phyloP scores from a whole-genome alignment of 345 rosid genomes.

The Eutrema heterophyllum region DNA sequence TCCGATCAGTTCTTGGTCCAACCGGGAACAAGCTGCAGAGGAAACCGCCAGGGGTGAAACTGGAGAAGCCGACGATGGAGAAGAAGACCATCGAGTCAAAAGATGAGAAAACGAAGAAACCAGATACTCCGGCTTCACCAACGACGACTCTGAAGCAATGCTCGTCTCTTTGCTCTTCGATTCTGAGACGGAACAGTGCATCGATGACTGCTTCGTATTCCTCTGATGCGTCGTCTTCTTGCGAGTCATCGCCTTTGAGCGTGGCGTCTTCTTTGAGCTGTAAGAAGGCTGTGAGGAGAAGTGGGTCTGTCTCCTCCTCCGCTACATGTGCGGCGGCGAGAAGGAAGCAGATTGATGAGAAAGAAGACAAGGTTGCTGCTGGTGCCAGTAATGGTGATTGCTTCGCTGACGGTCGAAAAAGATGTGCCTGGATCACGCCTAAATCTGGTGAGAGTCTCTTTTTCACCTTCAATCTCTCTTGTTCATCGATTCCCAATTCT shows the following conservation, averaged over 20 bases:
- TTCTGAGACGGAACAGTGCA: constrained; percentile 38
- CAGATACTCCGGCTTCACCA: constrained; percentile 22
- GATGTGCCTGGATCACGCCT: constrained; percentile 78
- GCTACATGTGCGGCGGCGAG: constrained; percentile 20
- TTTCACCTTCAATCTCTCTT: not conserved
- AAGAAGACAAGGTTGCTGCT: constrained; percentile 28
- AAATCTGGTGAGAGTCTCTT: constrained; percentile 50
- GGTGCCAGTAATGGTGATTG: constrained; percentile 17
- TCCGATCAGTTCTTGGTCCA: constrained; percentile 50
- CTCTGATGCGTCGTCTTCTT: constrained; percentile 75
- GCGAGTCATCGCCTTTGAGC: constrained; percentile 58
- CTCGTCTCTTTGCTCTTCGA: constrained; percentile 33
- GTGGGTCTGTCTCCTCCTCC: constrained; percentile 22
- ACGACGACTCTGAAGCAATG: constrained; percentile 35
- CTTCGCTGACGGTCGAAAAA: constrained; percentile 48
- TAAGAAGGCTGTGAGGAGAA: constrained; percentile 35
- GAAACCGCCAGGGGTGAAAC: constrained; percentile 39
- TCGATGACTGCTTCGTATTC: constrained; percentile 65
- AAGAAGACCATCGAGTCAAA: constrained; percentile 17
- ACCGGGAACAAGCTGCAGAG: constrained; percentile 53
- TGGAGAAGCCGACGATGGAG: constrained; percentile 32
- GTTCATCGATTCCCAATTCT: not conserved
- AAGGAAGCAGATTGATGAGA: constrained; percentile 40
- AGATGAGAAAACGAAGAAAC: constrained; percentile 34
- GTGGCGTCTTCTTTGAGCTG: constrained; percentile 50